These are phyloP conservation scores for Apiospora arundinis DNA, from an alignment of 2,329 filamentous ascomycete genomes.

Conservation along the genomic window DNA sequence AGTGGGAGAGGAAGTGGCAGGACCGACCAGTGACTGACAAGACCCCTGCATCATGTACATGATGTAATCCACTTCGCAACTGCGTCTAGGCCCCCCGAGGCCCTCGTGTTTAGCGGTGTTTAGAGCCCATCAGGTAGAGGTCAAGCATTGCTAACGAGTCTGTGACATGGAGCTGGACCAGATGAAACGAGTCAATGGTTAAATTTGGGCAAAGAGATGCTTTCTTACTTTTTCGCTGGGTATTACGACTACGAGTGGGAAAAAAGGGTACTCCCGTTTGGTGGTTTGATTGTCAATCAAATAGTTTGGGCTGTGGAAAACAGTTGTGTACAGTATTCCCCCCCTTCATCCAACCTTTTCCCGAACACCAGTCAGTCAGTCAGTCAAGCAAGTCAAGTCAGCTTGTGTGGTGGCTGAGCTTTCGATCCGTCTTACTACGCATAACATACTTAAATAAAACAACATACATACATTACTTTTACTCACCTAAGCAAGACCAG, in stretches of 20 bases:
- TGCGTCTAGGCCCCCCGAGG: conserved; percentile 2
- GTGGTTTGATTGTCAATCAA: not conserved
- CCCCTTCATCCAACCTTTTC: not conserved
- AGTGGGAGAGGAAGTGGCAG: no score
- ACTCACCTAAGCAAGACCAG: no score
- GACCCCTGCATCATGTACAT: conserved; percentile 3
- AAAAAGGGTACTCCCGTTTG: conserved; percentile 2
- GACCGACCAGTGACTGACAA: not conserved
- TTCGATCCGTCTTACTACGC: conserved; percentile 5
- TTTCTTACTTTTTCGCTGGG: not conserved
- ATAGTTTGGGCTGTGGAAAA: not conserved
- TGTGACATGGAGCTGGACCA: conserved; percentile 16
- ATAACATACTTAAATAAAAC: not conserved
- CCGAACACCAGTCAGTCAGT: not conserved
- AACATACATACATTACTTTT: not conserved
- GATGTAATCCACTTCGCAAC: conserved; percentile 4
- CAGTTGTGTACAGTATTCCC: no score
- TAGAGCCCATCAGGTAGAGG: not conserved
- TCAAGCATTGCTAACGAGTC: conserved; percentile 3
- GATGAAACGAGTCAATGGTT: conserved; percentile 17
- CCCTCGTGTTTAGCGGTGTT: conserved; percentile 1
- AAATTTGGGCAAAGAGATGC: conserved; percentile 1
- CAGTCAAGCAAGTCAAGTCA: not conserved
- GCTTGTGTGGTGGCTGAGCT: conserved; percentile 16
- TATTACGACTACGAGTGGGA: not conserved